Conservation (phyloP, 2,329 filamentous ascomycete species). For the Trichoderma breve region DNA sequence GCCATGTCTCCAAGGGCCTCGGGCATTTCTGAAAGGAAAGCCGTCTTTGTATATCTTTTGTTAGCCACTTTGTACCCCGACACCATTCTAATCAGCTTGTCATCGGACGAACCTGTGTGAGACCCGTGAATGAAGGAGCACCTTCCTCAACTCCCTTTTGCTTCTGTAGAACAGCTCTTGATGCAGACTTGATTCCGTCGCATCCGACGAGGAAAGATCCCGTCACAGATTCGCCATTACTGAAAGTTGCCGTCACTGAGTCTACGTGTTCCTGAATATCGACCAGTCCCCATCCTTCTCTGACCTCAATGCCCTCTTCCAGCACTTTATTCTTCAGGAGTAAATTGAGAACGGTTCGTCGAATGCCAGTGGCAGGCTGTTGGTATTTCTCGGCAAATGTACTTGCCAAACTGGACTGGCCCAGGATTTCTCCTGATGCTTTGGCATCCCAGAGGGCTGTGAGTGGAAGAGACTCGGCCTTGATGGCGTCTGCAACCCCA, state of each 20-base stretch:
- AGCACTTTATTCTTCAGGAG: constrained; percentile 22
- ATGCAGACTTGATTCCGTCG: constrained; percentile 27
- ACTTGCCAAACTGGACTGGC: constrained; percentile 23
- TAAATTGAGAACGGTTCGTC: constrained; percentile 25
- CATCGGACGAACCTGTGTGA: constrained; percentile 19
- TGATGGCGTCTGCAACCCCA: constrained; percentile 21
- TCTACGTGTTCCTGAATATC: constrained; percentile 24
- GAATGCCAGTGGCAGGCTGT: constrained; percentile 26
- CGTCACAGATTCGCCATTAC: constrained; percentile 22
- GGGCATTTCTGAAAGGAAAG: constrained; percentile 25
- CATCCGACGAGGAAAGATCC: constrained; percentile 28
- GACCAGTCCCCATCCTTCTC: constrained; percentile 28
- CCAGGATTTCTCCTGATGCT: constrained; percentile 23
- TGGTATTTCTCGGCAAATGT: constrained; percentile 24
- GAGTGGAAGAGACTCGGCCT: constrained; percentile 22
- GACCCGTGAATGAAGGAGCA: constrained; percentile 25
- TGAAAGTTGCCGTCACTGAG: constrained; percentile 27
- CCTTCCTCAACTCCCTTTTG: constrained; percentile 22
- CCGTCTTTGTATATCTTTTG: constrained; percentile 21
- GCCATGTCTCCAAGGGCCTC: constrained; percentile 15
- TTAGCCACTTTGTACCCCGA: not conserved
- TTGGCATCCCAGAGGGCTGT: constrained; percentile 24
- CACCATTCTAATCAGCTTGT: not conserved
- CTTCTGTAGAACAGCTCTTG: constrained; percentile 21
- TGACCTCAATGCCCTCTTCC: constrained; percentile 24